Percentiles rank a stretch among this genome's conserved stretches.
These are phyloP conservation scores for Clathrus columnatus DNA, from an alignment of 768 basidiomycete genomes.

Conservation along the genomic window DNA sequence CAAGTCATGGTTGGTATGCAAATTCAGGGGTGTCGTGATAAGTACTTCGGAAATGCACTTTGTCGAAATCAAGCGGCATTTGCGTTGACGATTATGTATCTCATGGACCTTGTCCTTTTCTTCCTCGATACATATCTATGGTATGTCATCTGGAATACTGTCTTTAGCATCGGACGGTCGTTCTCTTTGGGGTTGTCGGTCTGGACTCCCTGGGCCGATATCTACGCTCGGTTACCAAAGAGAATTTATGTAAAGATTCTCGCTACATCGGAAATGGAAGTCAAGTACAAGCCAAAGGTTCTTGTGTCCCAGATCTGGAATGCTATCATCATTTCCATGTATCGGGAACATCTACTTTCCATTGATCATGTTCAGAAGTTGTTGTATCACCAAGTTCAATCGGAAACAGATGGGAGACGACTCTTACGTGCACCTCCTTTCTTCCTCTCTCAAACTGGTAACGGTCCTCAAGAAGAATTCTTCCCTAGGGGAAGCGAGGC, in stretches of 20 bases:
- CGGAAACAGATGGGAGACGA: slow-evolving; percentile 73
- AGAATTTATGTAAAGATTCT: slow-evolving; percentile 93
- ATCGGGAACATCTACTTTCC: slow-evolving; percentile 95
- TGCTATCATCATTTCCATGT: slow-evolving; percentile 99
- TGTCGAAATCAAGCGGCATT: slow-evolving; percentile 94
- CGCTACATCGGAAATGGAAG: slow-evolving; percentile 91
- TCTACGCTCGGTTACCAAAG: slow-evolving; percentile 92
- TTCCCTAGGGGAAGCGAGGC: slow-evolving; percentile 95
- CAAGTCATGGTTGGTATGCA: slow-evolving; percentile 95
- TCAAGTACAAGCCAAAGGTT: slow-evolving; percentile 99
- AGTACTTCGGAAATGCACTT: slow-evolving; percentile 71
- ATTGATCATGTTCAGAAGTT: slow-evolving; percentile 99
- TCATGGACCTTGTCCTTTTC: slow-evolving; percentile 96
- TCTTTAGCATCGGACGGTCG: slow-evolving; percentile 79
- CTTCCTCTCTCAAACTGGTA: slow-evolving; percentile 94
- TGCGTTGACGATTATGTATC: slow-evolving; percentile 93
- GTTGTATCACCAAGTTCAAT: slow-evolving; percentile 93
- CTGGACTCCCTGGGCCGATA: slow-evolving; percentile 99
- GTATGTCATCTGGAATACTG: slow-evolving; percentile 99
- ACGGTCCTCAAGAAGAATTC: slow-evolving; percentile 76
- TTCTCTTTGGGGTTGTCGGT: slow-evolving; percentile 91
- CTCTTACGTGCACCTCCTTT: slow-evolving; percentile 93
- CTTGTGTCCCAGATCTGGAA: slow-evolving; percentile 99
- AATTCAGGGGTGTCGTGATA: slow-evolving; percentile 83
- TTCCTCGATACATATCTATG: slow-evolving; percentile 99